phyloP scores from a whole-genome alignment of 179 eudicot species.

The Corrigiola litoralis region DNA sequence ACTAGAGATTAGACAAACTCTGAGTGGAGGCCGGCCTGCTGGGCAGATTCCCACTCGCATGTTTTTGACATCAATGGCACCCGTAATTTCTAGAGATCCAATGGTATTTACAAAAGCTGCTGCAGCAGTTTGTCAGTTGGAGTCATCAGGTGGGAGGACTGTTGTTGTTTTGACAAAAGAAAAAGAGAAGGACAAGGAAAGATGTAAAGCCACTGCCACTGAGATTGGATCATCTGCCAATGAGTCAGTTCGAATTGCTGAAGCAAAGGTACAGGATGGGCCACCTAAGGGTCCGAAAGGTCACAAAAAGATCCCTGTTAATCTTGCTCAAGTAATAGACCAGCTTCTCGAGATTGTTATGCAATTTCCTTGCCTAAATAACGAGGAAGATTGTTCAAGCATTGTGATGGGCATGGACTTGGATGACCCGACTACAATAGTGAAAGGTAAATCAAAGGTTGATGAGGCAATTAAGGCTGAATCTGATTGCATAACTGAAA shows the following conservation, averaged over 20 bases:
- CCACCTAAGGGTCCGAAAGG: slow-evolving; percentile 63
- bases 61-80: slow-evolving; percentile 94
- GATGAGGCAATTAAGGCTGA: slow-evolving; percentile 63
- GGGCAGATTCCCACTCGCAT: slow-evolving; percentile 70
- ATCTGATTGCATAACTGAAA: slow-evolving; percentile 52
- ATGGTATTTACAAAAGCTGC: slow-evolving; percentile 82
- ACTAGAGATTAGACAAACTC: slow-evolving; percentile 83
- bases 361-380: slow-evolving; percentile 56
- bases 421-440: slow-evolving; percentile 56
- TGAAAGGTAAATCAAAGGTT: slow-evolving; percentile 90
- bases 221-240: slow-evolving; percentile 54
- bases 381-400: slow-evolving; percentile 44
- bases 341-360: slow-evolving; percentile 81
- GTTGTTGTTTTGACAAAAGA: slow-evolving; percentile 74
- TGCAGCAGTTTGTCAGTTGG: slow-evolving; percentile 81
- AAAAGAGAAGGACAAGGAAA: slow-evolving; percentile 78
- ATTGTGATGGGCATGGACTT: slow-evolving; percentile 65
- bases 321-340: slow-evolving; percentile 83
- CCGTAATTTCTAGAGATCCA: slow-evolving; percentile 93
- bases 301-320: slow-evolving; percentile 83
- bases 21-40: slow-evolving; percentile 72
- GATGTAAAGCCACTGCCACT: slow-evolving; percentile 49
- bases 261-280: slow-evolving; percentile 64
- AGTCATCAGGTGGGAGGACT: slow-evolving; percentile 80
- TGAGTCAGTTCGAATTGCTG: slow-evolving; percentile 55